Conservation (phyloP, 345 rosid species). For the Dipteronia sinensis region DNA sequence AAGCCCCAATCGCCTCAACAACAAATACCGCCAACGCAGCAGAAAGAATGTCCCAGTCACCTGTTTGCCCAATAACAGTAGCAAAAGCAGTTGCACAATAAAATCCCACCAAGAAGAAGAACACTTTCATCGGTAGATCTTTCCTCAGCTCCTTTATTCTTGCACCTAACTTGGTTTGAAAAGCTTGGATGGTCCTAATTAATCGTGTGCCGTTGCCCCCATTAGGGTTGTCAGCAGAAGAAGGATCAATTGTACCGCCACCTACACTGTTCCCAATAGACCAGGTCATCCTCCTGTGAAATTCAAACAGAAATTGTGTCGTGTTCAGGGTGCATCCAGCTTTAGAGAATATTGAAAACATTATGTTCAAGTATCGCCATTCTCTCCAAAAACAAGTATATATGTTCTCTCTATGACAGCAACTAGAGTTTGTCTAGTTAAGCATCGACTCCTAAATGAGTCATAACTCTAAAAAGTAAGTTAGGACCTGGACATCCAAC, state of each 20-base stretch:
- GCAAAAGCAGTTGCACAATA: conserved; percentile 87
- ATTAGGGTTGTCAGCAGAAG: conserved; percentile 43
- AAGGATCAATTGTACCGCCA: conserved; percentile 58
- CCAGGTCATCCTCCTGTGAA: conserved; percentile 61
- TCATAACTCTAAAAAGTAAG: not conserved
- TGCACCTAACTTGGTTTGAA: conserved; percentile 52
- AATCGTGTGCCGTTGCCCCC: conserved; percentile 67
- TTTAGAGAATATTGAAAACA: not conserved
- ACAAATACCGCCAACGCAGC: conserved; percentile 78
- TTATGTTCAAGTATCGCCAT: not conserved
- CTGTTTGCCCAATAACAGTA: conserved; percentile 93
- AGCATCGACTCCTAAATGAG: not conserved
- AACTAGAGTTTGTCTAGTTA: not conserved
- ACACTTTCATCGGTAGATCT: conserved; percentile 66
- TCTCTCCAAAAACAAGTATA: not conserved
- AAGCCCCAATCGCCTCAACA: conserved; percentile 91
- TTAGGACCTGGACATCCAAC: not conserved
- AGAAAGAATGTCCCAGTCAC: conserved; percentile 97
- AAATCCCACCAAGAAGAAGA: conserved; percentile 87
- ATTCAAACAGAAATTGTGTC: conserved; percentile 22
- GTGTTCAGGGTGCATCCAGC: not conserved
- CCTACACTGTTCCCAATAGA: conserved; percentile 49
- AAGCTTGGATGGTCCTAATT: conserved; percentile 54
- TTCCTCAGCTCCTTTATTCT: conserved; percentile 64
- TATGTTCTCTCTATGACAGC: not conserved